Evolutionary conservation across 352 stramenopile genomes (phyloP), one percentile per base, ranked within the genome.

Genomic region (Phytophthora sp.): DNA sequence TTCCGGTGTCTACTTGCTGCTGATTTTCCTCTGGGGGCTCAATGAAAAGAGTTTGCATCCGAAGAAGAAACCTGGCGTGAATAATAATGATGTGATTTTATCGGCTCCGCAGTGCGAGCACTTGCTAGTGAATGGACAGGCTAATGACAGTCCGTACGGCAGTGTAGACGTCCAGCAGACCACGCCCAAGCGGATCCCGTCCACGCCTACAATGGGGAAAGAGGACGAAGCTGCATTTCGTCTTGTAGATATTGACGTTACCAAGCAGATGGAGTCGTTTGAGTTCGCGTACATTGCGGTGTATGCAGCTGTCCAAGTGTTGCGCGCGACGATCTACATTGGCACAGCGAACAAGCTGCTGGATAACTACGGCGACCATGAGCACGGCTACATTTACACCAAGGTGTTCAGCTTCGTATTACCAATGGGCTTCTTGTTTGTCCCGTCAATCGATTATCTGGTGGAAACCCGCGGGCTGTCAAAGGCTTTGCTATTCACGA

Each of bases 351-450:
- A 94, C 73, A 93, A 96, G 46, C 58, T 91, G 44, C 72, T 96
- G 11, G 78, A 89, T 1, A 93, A 94, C 65, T 94, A 94, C 29
- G 88, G 88, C 20, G 86, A 96, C 54, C 69, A 57, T n/a, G 69
- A 77, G 12, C 47, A 80, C 29, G 75, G 69, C 29, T 91, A 82
- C 57, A 24, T 94, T 1, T 96, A 90, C 73, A 95, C 88, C 26
- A 93, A 96, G 60, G 73, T 93, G 39, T 96, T 96, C 58, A 91
- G 85, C 66, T 84, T 96, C 31, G 74, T 95, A 35, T 69, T 96
- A 21, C 88, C 88, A 7, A 68, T 95, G 39, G 87, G 88, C 0
- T 94, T 96, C 42, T 33, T 96, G 2, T 95, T 95, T 50, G 87
- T 96, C 2, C 88, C 88, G 13, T 83, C 69, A 3, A 96, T 96